A percentile compares a stretch with the other conserved stretches of the same genome.
These are phyloP conservation scores for Xylaria intraflava DNA, from an alignment of 495 filamentous ascomycete species.

Conservation along the genomic window DNA sequence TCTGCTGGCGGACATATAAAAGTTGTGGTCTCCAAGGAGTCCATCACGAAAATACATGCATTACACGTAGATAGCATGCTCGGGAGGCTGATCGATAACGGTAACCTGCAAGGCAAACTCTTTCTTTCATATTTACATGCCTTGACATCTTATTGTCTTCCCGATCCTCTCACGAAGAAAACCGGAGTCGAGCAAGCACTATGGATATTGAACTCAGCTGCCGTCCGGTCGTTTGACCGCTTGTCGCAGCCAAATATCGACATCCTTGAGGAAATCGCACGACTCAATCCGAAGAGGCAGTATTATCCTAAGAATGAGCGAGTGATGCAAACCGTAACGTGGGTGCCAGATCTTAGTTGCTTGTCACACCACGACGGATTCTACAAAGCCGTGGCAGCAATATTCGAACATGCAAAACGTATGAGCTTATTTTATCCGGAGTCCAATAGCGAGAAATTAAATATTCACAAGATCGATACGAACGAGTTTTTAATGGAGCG, in stretches of 20 bases:
- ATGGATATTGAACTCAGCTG: conserved; percentile 40
- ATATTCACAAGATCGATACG: background rate
- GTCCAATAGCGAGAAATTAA: background rate
- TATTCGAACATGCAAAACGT: conserved; percentile 38
- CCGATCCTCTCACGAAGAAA: conserved; percentile 48
- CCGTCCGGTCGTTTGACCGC: conserved; percentile 43
- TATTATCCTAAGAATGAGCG: conserved; percentile 22
- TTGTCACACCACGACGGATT: conserved; percentile 50
- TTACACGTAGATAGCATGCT: conserved; percentile 47
- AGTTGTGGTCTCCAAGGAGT: conserved; percentile 29
- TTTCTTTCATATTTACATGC: conserved; percentile 54
- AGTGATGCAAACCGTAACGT: conserved; percentile 25
- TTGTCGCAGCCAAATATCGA: conserved; percentile 35
- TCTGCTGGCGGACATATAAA: conserved; percentile 31
- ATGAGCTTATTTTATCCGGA: conserved; percentile 21
- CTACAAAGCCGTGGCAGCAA: conserved; percentile 27
- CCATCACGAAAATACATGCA: conserved; percentile 18
- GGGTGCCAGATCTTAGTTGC: conserved; percentile 27
- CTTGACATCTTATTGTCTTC: conserved; percentile 51
- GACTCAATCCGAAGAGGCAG: conserved; percentile 41
- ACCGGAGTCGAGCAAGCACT: conserved; percentile 62
- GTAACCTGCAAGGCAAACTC: conserved; percentile 49
- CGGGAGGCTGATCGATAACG: conserved; percentile 44
- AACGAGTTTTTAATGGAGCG: conserved; percentile 21
- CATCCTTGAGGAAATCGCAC: conserved; percentile 40